Evolutionary conservation across 345 rosid genomes (phyloP), one percentile per base, ranked within the genome.

Genomic region (Moringa oleifera): DNA sequence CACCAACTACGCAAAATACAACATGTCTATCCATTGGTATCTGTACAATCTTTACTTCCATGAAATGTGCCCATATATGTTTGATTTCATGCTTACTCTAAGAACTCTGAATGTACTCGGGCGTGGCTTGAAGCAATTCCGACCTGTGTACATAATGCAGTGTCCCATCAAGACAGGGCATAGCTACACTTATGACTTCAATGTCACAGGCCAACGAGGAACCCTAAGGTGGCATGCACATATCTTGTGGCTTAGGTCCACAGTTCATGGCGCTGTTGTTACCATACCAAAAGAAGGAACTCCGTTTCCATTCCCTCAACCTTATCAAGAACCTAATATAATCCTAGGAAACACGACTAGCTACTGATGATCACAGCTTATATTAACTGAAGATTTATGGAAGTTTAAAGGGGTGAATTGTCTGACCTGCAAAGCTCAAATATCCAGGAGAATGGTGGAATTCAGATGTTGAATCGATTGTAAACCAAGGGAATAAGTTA

Each of bases 381-480:
- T n/a, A n/a, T n/a, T n/a, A n/a, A n/a, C n/a, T n/a, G n/a, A n/a
- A n/a, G n/a, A n/a, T n/a, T n/a, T n/a, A n/a, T n/a, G n/a, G n/a
- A n/a, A n/a, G n/a, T n/a, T n/a, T n/a, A n/a, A n/a, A n/a, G n/a
- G 8, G 24, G 19, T 10, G 9, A 53, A 7, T 17, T n/a, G n/a
- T n/a, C n/a, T n/a, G n/a, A n/a, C n/a, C n/a, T n/a, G n/a, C n/a
- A n/a, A n/a, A n/a, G n/a, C n/a, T n/a, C n/a, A n/a, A n/a, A n/a
- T 28, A 0, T 58, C 41, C 28, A 85, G 96, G 85, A 72, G 98
- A 93, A 61, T 93, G 98, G 98, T 93, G 98, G 98, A 90, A 87
- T 74, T 90, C 97, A 0, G 96, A 93, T 51, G 85, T 82, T 77
- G 77, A 72, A 19, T 87, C 90, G 63, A 65, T 86, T 53, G 76